Percentiles rank a stretch among this genome's conserved stretches.
Conservation (phyloP, 768 basidiomycete species). For the Termitomyces sp. region DNA sequence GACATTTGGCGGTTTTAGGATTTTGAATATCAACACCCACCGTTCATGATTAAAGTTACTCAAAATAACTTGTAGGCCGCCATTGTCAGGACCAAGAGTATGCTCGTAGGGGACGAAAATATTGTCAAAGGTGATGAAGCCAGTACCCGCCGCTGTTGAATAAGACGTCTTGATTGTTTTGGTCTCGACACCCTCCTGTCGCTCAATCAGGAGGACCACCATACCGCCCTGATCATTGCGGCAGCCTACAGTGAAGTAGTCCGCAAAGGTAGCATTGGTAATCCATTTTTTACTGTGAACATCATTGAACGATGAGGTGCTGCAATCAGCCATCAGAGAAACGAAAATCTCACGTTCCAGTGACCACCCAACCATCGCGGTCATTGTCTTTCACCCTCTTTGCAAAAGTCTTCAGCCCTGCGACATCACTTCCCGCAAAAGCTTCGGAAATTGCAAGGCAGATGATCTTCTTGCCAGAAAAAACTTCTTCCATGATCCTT, state of each 20-base stretch:
- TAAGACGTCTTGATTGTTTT: slow-evolving; percentile 32
- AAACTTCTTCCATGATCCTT: slow-evolving; percentile 44
- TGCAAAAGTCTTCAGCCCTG: slow-evolving; percentile 58
- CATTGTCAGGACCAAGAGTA: slow-evolving; percentile 49
- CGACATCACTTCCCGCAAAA: slow-evolving; percentile 69
- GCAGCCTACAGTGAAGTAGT: slow-evolving; percentile 56
- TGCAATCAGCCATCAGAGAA: not conserved
- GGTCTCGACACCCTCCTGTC: slow-evolving; percentile 19
- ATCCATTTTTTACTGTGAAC: slow-evolving; percentile 40
- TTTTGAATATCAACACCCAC: slow-evolving; percentile 41
- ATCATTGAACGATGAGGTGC: not conserved
- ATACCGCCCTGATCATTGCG: slow-evolving; percentile 51
- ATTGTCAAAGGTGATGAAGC: slow-evolving; percentile 20
- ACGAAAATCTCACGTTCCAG: slow-evolving; percentile 56
- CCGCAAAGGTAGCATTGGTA: slow-evolving; percentile 42
- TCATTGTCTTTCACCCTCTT: slow-evolving; percentile 34
- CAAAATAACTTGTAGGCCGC: slow-evolving; percentile 42
- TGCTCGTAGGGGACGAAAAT: slow-evolving; percentile 48
- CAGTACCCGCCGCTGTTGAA: slow-evolving; percentile 60
- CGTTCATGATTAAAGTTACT: slow-evolving; percentile 91
- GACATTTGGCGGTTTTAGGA: not conserved
- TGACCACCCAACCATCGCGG: slow-evolving; percentile 57
- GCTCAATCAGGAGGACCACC: slow-evolving; percentile 12
- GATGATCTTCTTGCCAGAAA: slow-evolving; percentile 66
- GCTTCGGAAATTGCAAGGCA: slow-evolving; percentile 76